phyloP scores from a whole-genome alignment of 2,329 filamentous ascomycete genomes.

The Diaporthe helianthi region DNA sequence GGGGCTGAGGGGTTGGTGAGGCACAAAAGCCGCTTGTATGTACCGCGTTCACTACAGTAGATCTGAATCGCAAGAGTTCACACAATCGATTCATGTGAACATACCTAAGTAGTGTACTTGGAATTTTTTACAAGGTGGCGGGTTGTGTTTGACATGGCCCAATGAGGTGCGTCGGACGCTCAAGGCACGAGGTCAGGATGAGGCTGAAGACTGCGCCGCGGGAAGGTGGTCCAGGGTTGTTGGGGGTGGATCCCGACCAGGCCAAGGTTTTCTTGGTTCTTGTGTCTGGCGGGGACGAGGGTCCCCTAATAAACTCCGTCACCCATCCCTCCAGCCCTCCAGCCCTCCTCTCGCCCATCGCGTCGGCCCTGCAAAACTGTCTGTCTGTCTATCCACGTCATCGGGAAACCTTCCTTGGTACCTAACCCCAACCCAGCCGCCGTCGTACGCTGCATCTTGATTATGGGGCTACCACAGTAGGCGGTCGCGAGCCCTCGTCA shows the following conservation, averaged over 20 bases:
- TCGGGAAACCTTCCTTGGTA: no score
- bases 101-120: no score
- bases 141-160: neutral
- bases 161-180: neutral
- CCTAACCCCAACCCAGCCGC: slow-evolving; percentile 24
- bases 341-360: no score
- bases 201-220: slow-evolving; percentile 16
- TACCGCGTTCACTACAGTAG: neutral
- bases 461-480: no score
- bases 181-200: slow-evolving; percentile 12
- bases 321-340: no score
- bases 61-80: neutral
- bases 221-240: neutral
- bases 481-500: neutral
- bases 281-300: slow-evolving; percentile 8
- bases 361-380: neutral
- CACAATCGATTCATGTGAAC: no score
- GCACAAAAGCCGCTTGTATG: neutral
- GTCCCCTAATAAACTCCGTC: slow-evolving; percentile 24
- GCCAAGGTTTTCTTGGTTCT: slow-evolving; percentile 20
- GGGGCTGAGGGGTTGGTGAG: neutral
- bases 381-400: neutral
- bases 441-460: neutral
- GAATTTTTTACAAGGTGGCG: neutral
- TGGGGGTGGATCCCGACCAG: neutral